Base-by-base conservation (phyloP, 169 alveolate genomes). In the Eimeria tenella region DNA sequence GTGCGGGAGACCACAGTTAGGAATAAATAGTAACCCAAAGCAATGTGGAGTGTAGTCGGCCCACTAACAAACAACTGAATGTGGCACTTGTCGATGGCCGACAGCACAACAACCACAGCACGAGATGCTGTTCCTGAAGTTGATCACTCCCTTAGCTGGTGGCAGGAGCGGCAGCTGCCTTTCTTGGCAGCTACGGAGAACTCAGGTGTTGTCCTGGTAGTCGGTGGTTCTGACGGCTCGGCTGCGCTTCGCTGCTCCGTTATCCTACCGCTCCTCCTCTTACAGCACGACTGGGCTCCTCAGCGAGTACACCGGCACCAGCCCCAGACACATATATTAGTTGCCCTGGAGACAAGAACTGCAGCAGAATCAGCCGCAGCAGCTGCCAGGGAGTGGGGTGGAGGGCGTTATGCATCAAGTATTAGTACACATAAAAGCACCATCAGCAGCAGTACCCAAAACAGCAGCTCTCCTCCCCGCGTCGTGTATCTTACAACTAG, bases 211-310 rank as follows among this genome's bases (percentile, higher is more conserved):
- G 74, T 81, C 23, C 73, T 81, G 74, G 56, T 81, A 50, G 73
- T 81, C 55, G 89, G 89, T 5, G 89, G 89, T 0, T 68, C 89
- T 13, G 89, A 81, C 6, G 89, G 89, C 74, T 81, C 89, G 21
- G 31, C 89, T n/a, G 74, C 89, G 23, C 56, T 58, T 55, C 89
- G 89, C 23, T 81, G 89, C 89, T 81, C 89, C 74, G 89, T 81
- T 5, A 68, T 81, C 55, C 74, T 81, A 17, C 89, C 89, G 60
- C 73, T 56, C 53, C 74, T 81, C 23, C 89, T 81, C 53, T 53
- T 81, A 56, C 89, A 81, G 73, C 89, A 81, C 73, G 74, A 65
- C 21, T 81, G 89, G 89, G 89, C 89, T 7, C 74, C 89, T n/a
- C 89, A 55, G 74, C 73, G 56, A 17, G 15, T 55, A 3, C 86